Percentiles rank a stretch among this genome's conserved stretches.
Evolutionary conservation across 2,329 filamentous ascomycete genomes (phyloP).

Genomic region (Cytospora schulzeri): DNA sequence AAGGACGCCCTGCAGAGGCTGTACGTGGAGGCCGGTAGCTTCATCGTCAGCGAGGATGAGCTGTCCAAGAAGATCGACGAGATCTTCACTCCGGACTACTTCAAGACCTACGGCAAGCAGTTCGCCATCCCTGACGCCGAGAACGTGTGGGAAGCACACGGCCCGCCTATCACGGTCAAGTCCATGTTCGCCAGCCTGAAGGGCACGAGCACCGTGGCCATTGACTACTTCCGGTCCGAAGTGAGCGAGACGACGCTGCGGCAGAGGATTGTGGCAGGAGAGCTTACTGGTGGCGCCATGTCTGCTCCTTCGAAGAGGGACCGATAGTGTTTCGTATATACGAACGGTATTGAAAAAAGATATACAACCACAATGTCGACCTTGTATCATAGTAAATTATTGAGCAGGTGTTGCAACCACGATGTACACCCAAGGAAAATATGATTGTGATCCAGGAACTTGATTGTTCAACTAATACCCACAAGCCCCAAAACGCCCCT

Average conservation of each 20-base stretch:
- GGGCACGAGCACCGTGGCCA: conserved; percentile 38
- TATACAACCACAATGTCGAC: background rate
- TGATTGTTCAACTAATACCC: conserved; percentile 29
- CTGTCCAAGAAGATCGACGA: conserved; percentile 72
- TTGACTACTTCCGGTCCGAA: conserved; percentile 42
- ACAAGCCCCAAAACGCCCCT: conserved; percentile 30
- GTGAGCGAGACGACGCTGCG: conserved; percentile 50
- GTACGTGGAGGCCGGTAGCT: conserved; percentile 84
- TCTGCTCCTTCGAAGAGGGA: conserved; percentile 14
- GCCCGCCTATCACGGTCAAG: conserved; percentile 48
- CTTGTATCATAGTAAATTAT: conserved; percentile 5
- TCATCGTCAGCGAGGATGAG: conserved; percentile 82
- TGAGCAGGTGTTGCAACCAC: background rate
- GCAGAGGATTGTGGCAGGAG: conserved; percentile 58
- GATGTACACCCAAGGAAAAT: conserved; percentile 9
- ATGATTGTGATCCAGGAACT: conserved; percentile 30
- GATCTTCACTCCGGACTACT: conserved; percentile 70
- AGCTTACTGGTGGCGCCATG: conserved; percentile 58
- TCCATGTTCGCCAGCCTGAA: conserved; percentile 46
- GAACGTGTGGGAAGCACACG: conserved; percentile 56
- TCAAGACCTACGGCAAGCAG: conserved; percentile 45
- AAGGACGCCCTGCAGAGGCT: conserved; percentile 78
- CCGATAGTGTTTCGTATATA: background rate
- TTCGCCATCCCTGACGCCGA: conserved; percentile 35
- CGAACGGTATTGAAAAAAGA: background rate